Percentiles rank a stretch among this genome's conserved stretches.
phyloP scores from a whole-genome alignment of 2,329 filamentous ascomycete species.

The Diaporthe batatas region DNA sequence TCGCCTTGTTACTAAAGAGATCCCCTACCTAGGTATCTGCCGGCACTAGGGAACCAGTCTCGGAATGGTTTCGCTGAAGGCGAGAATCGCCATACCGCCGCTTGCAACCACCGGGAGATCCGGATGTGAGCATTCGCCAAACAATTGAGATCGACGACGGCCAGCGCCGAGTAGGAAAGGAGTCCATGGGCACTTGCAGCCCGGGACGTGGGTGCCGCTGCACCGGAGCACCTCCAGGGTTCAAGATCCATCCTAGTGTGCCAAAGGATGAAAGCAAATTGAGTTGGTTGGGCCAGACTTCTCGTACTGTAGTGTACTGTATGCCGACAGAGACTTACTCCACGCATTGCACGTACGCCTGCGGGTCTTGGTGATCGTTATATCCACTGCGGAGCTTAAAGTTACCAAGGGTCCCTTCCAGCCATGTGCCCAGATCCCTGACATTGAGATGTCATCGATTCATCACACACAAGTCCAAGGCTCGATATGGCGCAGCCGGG shows the following conservation, averaged over 20 bases:
- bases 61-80: not conserved
- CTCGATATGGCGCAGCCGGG: slow-evolving; percentile 15
- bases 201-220: not conserved
- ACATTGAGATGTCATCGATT: not conserved
- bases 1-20: not conserved
- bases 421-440: slow-evolving; percentile 33
- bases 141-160: slow-evolving; percentile 36
- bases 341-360: not conserved
- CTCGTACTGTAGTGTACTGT: slow-evolving; percentile 20
- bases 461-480: slow-evolving; percentile 2
- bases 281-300: not conserved
- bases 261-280: not conserved
- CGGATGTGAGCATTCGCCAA: not conserved
- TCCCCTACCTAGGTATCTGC: too few species aligned
- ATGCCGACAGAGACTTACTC: not conserved
- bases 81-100: not conserved
- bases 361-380: slow-evolving; percentile 31
- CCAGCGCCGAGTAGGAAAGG: slow-evolving; percentile 8
- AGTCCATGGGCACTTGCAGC: not conserved
- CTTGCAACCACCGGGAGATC: not conserved
- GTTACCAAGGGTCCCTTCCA: slow-evolving; percentile 18
- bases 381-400: slow-evolving; percentile 31
- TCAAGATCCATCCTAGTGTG: not conserved
- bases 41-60: not conserved
- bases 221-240: not conserved